Base-by-base conservation (phyloP, 2,329 filamentous ascomycete species). In the Verticillium zaregamsianum region DNA sequence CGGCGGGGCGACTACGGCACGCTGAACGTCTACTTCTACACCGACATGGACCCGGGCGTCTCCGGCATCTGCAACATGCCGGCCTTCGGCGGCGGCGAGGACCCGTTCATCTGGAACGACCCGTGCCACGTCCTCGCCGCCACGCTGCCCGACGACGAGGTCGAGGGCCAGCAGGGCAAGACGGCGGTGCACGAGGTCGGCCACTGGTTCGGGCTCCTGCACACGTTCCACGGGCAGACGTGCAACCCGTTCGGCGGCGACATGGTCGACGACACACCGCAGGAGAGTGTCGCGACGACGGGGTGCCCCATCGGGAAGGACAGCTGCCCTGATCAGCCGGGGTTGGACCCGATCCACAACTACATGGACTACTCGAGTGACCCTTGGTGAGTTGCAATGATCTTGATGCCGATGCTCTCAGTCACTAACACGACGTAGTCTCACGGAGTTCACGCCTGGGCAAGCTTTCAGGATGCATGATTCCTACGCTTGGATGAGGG, bases 21-120 rank as follows among this genome's bases (percentile, higher is more conserved):
- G 57, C 73, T 81, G 45, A 80, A 81, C 70, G 39, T 80, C 55
- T 81, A 80, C 72, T 77, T 79, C 57, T 60, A 67, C 60, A 63
- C 60, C 17, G 63, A 64, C 15, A 54, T 67, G 23, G 59, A 60
- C 25, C 61, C 60, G 25, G 66, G 61, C 35, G 52, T 55, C 68
- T 75, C 61, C 67, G 78, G 77, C n/a, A 74, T 76, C 67, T 79
- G 76, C 71, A 77, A 77, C 66, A 74, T 79, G 67, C 77, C 78
- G 12, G 17, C 31, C 6, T n/a, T 33, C 31, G 55, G 55, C 31
- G 55, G 55, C 28, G 61, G 62, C 3, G 62, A 63, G 14, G 64
- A 67, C n/a, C 60, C 62, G 1, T 63, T 57, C 61, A 61, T 63
- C 37, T 61, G 61, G 15, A 57, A 59, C 23, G 65, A 66, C 45